These are phyloP conservation scores for Alternaria sp. DNA, from an alignment of 2,329 filamentous ascomycete genomes.

Conservation along the genomic window DNA sequence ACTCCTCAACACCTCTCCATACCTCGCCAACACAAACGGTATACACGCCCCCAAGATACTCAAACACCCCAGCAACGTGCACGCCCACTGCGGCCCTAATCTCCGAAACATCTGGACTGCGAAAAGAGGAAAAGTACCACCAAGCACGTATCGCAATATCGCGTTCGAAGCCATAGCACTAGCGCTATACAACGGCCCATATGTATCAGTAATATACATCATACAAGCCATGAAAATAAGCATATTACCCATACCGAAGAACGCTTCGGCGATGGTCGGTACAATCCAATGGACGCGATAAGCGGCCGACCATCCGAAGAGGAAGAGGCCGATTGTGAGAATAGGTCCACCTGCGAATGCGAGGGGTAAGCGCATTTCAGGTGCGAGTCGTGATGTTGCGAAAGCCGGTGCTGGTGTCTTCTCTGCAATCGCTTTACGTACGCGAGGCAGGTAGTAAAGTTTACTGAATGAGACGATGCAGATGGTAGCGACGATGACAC, in stretches of 20 bases:
- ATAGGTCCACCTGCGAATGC: constrained; percentile 46
- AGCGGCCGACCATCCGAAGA: constrained; percentile 50
- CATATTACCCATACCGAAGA: constrained; percentile 10
- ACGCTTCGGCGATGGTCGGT: constrained; percentile 40
- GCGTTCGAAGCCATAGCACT: constrained; percentile 67
- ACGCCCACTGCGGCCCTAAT: constrained; percentile 16
- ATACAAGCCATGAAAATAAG: constrained; percentile 14
- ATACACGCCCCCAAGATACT: constrained; percentile 11
- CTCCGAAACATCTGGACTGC: constrained; percentile 56
- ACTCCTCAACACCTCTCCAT: constrained; percentile 17
- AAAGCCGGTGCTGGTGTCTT: constrained; percentile 7
- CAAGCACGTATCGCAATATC: constrained; percentile 62
- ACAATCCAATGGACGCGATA: constrained; percentile 48
- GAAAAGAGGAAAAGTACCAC: constrained; percentile 66
- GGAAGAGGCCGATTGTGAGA: constrained; percentile 45
- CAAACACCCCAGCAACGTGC: constrained; percentile 14
- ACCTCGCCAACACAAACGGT: constrained; percentile 22
- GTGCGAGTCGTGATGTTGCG: constrained; percentile 16
- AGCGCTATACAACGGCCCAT: constrained; percentile 62
- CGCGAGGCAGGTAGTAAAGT: constrained; percentile 3
- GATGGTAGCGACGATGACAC: constrained; percentile 4
- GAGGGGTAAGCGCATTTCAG: constrained; percentile 44
- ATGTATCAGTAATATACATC: constrained; percentile 38
- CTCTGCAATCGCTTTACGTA: neutral
- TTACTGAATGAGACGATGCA: constrained; percentile 7